Evolutionary conservation across 2,329 filamentous ascomycete genomes (phyloP).

Genomic region (Pseudocercospora musae): DNA sequence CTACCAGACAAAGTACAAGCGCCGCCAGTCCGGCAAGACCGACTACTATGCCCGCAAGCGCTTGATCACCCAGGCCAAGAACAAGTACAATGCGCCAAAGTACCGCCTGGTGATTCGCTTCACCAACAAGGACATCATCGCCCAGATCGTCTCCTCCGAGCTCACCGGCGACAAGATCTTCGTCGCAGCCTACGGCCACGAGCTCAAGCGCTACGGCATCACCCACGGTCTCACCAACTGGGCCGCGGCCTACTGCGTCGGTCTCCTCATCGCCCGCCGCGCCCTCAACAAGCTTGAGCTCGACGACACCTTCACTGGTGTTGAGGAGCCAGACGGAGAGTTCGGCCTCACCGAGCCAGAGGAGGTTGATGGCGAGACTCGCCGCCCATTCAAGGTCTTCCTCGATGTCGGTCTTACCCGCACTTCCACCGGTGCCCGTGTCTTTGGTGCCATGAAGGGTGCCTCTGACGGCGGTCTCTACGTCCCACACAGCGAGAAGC

Average conservation of each 20-base stretch:
- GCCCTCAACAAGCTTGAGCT: constrained; percentile 95
- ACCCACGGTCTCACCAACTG: constrained; percentile 99
- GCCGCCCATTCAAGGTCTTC: constrained; percentile 99
- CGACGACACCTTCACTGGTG: constrained; percentile 88
- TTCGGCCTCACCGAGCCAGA: constrained; percentile 91
- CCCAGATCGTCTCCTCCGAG: constrained; percentile 95
- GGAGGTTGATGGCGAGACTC: constrained; percentile 80
- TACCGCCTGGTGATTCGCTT: constrained; percentile 95
- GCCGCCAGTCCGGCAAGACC: constrained; percentile 93
- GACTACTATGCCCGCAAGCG: constrained; percentile 99
- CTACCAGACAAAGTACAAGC: constrained; percentile 99
- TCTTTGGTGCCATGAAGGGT: constrained; percentile 99
- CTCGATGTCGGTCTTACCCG: constrained; percentile 96
- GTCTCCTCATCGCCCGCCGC: constrained; percentile 94
- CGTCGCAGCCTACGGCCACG: constrained; percentile 87
- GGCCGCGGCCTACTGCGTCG: constrained; percentile 94
- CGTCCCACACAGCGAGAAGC: constrained; percentile 98
- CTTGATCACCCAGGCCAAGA: constrained; percentile 99
- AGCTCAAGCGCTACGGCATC: constrained; percentile 96
- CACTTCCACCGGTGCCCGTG: constrained; percentile 95
- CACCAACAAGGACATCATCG: constrained; percentile 89
- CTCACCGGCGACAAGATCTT: constrained; percentile 98
- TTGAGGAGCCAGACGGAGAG: constrained; percentile 96
- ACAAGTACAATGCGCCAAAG: constrained; percentile 99
- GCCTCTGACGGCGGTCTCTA: constrained; percentile 96